phyloP scores from a whole-genome alignment of 2,329 filamentous ascomycete species.

The Aspergillus fumigatiaffinis region DNA sequence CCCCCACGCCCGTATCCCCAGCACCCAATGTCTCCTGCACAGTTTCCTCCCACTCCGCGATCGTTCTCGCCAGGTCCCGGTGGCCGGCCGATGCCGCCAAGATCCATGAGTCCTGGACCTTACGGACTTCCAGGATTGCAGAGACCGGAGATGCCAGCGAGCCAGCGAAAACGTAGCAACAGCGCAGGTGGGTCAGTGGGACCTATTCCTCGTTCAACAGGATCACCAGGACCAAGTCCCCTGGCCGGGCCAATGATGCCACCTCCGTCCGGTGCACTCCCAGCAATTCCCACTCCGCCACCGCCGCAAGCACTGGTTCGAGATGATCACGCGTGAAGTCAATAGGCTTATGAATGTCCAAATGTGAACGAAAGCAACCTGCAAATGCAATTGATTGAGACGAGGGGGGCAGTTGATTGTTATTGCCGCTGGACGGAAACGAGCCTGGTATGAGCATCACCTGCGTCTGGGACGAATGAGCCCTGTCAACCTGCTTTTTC shows the following conservation, averaged over 20 bases:
- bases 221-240: slow-evolving; percentile 24
- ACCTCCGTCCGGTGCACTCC: slow-evolving; percentile 36
- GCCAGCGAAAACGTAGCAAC: slow-evolving; percentile 42
- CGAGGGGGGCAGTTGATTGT: slow-evolving; percentile 3
- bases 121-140: slow-evolving; percentile 41
- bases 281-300: slow-evolving; percentile 42
- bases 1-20: slow-evolving; percentile 24
- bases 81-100: slow-evolving; percentile 20
- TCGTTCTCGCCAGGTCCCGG: slow-evolving; percentile 32
- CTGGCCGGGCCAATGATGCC: slow-evolving; percentile 19
- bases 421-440: slow-evolving; percentile 11
- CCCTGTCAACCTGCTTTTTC: slow-evolving; percentile 4
- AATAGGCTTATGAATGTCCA: slow-evolving; percentile 6
- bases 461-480: slow-evolving; percentile 20
- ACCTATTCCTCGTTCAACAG: slow-evolving; percentile 14
- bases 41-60: slow-evolving; percentile 35
- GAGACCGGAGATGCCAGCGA: slow-evolving; percentile 36
- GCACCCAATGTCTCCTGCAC: slow-evolving; percentile 29
- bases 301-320: slow-evolving; percentile 44
- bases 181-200: slow-evolving; percentile 36
- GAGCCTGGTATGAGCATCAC: slow-evolving; percentile 8
- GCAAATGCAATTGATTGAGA: slow-evolving; percentile 2
- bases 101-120: slow-evolving; percentile 42
- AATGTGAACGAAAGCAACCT: not conserved
- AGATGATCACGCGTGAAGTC: slow-evolving; percentile 38